Evolutionary conservation across 2,329 filamentous ascomycete species (phyloP), one percentile per base, ranked within the genome.

Genomic region (Calycina herbarum): DNA sequence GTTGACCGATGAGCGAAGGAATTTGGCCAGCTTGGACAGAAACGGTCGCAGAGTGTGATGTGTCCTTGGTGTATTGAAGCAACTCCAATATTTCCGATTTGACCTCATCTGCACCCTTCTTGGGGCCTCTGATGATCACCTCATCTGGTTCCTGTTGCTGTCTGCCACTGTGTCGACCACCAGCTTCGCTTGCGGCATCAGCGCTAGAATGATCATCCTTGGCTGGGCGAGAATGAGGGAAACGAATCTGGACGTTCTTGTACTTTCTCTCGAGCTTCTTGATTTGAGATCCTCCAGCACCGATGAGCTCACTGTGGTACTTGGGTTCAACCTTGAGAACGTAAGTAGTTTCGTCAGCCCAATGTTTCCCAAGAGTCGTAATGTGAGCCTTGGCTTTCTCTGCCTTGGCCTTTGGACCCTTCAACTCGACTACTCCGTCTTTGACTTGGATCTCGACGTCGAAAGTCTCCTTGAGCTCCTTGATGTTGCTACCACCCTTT

Each of bases 231-330:
- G 83, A 83, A 63, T 84, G 84, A 11, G 95, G 95, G 83, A 99
- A 99, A 80, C 97, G 94, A 73, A 99, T 95, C 69, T 94, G 89
- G 54, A 99, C 95, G 75, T 91, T 90, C 76, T 91, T 90, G 83
- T 99, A 97, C 58, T 94, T 90, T 64, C 89, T 92, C 79, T 99
- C 94, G 29, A 99, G 86, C 71, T 92, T 90, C 80, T 95, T 95
- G 75, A 99, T 94, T 76, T 96, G 92, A 74, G 84, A 87, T 66
- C 95, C 95, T 73, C 92, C 89, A 24, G 92, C 86, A 59, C 95
- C 95, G 73, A 99, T 99, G 64, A 99, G 84, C 77, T 97, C 94
- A 67, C 93, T 87, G 79, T 99, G 95, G 79, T 91, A 98, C 80
- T 97, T 93, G 64, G 94, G 90, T 65, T 96, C 92, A 72, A 99